Base-by-base conservation (phyloP, 768 basidiomycete genomes). In the Podaxis rugospora region DNA sequence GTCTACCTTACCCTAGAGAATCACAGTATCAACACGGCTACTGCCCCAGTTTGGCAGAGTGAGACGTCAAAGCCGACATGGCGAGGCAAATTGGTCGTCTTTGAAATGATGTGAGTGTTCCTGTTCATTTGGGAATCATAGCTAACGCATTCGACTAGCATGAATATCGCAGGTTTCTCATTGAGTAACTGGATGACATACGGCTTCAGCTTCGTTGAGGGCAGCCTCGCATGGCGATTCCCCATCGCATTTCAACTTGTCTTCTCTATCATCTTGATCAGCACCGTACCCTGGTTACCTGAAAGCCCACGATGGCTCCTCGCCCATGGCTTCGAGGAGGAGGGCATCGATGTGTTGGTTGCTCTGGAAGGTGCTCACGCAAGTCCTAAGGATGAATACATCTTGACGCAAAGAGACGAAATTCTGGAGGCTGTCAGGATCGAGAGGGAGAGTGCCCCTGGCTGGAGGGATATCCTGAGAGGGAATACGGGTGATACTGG, bases 111-210 rank as follows among this genome's bases (percentile, higher is more conserved):
- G 79, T 81, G 51, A 5, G 75, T 66, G 23, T 44, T 18, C 16
- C 51, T 32, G 44, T 10, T 27, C 25, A n/a, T 6, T 35, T 40
- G 18, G 51, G 28, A 6, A 51, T 52, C 11, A 27, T 28, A 3
- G 55, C 55, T 55, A 51, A 16, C 3, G 4, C 6, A 2, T 23
- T 18, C 10, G 23, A 21, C 51, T 52, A 81, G 80, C 37, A 80
- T 80, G 78, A 80, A 80, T 62, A 78, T 80, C 42, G 80, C 78
- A 6, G 80, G 79, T 0, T 82, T 82, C 62, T 80, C 80, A 1
- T 64, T 81, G 44, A 80, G 78, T 59, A 81, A 82, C 61, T 82
- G 80, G 80, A 79, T 82, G 77, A 82, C 80, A 0, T 82, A 82
- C 62, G 78, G 79, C 9, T 79, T 81, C 65, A 80, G 79, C 65